A percentile compares a stretch with the other conserved stretches of the same genome.
Evolutionary conservation across 345 rosid genomes (phyloP).

Genomic region (Dimocarpus longan): DNA sequence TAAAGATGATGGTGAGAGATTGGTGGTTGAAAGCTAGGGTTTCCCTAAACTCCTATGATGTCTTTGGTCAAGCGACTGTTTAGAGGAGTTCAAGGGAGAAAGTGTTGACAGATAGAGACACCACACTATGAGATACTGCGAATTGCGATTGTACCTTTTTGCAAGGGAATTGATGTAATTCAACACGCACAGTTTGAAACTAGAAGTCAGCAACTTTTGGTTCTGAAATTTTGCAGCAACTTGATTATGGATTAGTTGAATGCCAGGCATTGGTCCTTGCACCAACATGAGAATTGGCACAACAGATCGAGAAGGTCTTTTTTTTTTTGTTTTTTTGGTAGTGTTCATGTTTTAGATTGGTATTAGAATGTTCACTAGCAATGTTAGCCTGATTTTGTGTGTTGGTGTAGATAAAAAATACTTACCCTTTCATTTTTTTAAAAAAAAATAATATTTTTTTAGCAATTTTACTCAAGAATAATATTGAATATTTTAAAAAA

Average conservation of each 20-base stretch:
- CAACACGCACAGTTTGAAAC: conserved; percentile 85
- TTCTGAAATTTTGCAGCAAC: conserved; percentile 75
- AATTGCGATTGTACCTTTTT: conserved; percentile 76
- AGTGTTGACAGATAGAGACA: not conserved
- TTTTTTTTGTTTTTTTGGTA: too few relatives aligned
- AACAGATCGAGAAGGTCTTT: conserved; percentile 73
- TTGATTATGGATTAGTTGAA: conserved; percentile 59
- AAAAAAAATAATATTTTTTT: too few relatives aligned
- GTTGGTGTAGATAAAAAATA: too few relatives aligned
- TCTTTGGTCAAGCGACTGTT: not conserved
- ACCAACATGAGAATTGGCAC: conserved; percentile 78
- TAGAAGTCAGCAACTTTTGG: conserved; percentile 75
- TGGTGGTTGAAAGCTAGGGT: not conserved
- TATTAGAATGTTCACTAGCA: too few relatives aligned
- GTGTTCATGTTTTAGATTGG: too few relatives aligned
- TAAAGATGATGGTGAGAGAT: not conserved
- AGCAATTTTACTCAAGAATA: too few relatives aligned
- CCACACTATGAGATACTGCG: conserved; percentile 27
- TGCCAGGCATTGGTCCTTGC: conserved; percentile 80
- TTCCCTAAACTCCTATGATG: conserved; percentile 24
- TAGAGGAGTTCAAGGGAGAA: too few relatives aligned
- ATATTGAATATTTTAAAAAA: too few relatives aligned
- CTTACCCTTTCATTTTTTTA: too few relatives aligned
- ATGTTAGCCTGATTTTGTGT: too few relatives aligned
- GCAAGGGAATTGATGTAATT: conserved; percentile 78